phyloP scores from a whole-genome alignment of 768 basidiomycete genomes.

The Suillus decipiens region DNA sequence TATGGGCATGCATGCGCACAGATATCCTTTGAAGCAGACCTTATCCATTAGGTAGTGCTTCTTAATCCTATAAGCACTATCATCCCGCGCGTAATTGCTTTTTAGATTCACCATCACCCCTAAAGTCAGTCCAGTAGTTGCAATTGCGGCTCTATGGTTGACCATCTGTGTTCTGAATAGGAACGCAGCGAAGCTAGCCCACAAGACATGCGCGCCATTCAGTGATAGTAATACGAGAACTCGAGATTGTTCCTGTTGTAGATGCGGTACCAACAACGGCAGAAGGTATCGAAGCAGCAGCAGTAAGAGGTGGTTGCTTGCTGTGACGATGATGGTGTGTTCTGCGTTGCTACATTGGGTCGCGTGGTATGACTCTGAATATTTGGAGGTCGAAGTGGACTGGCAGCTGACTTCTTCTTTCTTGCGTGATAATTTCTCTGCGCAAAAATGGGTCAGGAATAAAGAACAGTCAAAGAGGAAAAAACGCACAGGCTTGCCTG shows the following conservation, averaged over 20 bases:
- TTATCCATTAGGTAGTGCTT: too few relatives aligned
- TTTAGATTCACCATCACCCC: too few relatives aligned
- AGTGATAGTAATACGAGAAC: background rate
- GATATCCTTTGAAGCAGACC: too few relatives aligned
- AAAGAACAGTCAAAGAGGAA: background rate
- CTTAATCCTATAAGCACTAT: too few relatives aligned
- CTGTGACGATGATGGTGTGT: too few relatives aligned
- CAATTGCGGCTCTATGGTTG: too few relatives aligned
- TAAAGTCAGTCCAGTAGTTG: too few relatives aligned
- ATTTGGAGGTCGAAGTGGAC: background rate
- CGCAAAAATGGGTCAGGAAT: background rate
- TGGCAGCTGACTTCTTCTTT: background rate
- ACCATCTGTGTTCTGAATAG: background rate
- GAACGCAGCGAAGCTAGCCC: background rate
- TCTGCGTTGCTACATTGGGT: background rate
- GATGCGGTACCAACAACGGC: background rate
- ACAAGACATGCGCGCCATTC: background rate
- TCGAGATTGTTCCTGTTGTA: background rate
- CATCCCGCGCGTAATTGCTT: too few relatives aligned
- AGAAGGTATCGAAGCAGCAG: background rate
- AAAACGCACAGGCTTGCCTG: background rate
- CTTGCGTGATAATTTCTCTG: background rate
- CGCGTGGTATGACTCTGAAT: background rate
- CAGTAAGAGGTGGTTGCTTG: background rate
- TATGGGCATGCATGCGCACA: too few relatives aligned